These are phyloP conservation scores for Plantago elongata DNA, from an alignment of 257 asterid genomes.

Conservation along the genomic window DNA sequence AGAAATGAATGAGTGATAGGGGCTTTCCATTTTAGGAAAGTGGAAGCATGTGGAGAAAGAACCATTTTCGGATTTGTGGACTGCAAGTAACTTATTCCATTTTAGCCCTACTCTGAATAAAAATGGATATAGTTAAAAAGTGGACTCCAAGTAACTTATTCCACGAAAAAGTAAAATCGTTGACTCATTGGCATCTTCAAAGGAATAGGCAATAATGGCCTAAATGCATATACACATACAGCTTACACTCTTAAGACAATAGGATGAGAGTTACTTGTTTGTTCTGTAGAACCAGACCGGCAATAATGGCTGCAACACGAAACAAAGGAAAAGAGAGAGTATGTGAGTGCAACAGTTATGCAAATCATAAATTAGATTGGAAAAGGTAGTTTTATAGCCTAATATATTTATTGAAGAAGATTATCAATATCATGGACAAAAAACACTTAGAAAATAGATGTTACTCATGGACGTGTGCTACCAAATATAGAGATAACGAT, in stretches of 20 bases:
- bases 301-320: conserved; percentile 66
- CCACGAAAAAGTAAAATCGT: neutral
- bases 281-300: conserved; percentile 83
- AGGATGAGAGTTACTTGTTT: conserved; percentile 46
- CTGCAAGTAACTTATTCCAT: too few species aligned
- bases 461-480: neutral
- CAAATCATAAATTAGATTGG: neutral
- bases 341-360: conserved; percentile 5
- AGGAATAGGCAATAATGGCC: conserved; percentile 4
- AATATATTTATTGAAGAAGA: neutral
- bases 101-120: too few species aligned
- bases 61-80: too few species aligned
- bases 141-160: neutral
- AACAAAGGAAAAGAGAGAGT: conserved; percentile 11
- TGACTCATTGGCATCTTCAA: neutral
- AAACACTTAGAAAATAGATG: neutral
- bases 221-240: neutral
- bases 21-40: too few species aligned
- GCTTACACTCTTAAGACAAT: conserved; percentile 3
- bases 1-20: too few species aligned
- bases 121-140: neutral
- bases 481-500: conserved; percentile 26
- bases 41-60: too few species aligned
- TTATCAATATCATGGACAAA: neutral
- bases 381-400: too few species aligned